phyloP scores from a whole-genome alignment of 495 filamentous ascomycete genomes.

The Aspergillus coremiiformis region DNA sequence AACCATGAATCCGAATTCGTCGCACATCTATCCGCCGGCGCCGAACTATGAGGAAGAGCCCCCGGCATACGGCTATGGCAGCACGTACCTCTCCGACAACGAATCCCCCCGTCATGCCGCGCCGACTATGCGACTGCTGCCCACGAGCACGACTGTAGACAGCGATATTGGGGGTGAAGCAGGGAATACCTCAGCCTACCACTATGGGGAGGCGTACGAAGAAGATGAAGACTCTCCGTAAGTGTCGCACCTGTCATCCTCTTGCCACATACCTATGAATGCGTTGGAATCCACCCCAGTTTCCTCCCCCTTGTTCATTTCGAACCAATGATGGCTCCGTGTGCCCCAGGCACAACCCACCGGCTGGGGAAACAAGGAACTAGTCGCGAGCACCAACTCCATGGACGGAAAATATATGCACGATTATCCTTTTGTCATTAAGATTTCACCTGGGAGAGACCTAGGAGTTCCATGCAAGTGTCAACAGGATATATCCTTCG shows the following conservation, averaged over 20 bases:
- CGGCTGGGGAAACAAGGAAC: not conserved
- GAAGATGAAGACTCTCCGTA: slow-evolving; percentile 12
- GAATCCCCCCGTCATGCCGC: slow-evolving; percentile 34
- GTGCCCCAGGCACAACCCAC: not conserved
- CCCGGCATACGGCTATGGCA: slow-evolving; percentile 30
- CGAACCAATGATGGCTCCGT: not conserved
- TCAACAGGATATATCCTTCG: no score
- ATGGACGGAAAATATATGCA: not conserved
- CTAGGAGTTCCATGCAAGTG: not conserved
- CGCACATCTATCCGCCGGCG: slow-evolving; percentile 18
- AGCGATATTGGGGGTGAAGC: slow-evolving; percentile 18
- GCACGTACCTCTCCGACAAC: slow-evolving; percentile 27
- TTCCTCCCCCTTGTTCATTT: slow-evolving; percentile 7
- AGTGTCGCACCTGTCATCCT: slow-evolving; percentile 5
- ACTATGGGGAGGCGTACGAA: slow-evolving; percentile 13
- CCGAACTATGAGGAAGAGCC: slow-evolving; percentile 35
- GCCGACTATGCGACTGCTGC: slow-evolving; percentile 55
- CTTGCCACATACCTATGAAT: slow-evolving; percentile 10
- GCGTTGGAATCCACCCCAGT: slow-evolving; percentile 6
- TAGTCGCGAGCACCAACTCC: not conserved
- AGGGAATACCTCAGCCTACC: slow-evolving; percentile 11
- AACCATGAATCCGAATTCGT: slow-evolving; percentile 27
- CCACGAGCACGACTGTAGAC: slow-evolving; percentile 41
- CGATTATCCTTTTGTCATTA: not conserved
- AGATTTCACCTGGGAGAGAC: not conserved